These are phyloP conservation scores for Cardamine resedifolia DNA, from an alignment of 345 rosid species.

Conservation along the genomic window DNA sequence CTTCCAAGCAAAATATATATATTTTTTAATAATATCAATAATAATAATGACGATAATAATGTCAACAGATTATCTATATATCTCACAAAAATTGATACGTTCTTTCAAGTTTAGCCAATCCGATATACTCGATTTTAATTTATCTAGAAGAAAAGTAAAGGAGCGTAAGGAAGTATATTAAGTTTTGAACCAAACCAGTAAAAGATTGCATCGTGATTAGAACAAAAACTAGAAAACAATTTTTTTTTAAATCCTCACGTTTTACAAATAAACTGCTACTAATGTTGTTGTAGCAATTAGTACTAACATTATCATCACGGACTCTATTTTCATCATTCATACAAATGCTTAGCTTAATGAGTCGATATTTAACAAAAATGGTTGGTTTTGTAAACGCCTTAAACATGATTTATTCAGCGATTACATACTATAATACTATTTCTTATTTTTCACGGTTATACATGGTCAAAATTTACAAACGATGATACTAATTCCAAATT, in stretches of 20 bases:
- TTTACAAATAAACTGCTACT: neutral
- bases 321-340: no score
- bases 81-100: conserved; percentile 13
- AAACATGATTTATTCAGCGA: neutral
- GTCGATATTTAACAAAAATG: no score
- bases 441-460: neutral
- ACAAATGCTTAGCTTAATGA: no score
- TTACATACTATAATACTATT: no score
- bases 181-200: conserved; percentile 2
- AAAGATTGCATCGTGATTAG: neutral
- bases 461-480: neutral
- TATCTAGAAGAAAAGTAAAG: neutral
- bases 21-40: neutral
- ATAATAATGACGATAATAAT: conserved; percentile 15
- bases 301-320: no score
- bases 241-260: neutral
- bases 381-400: no score
- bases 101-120: neutral
- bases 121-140: neutral
- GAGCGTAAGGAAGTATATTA: neutral
- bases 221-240: neutral
- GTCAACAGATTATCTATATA: neutral
- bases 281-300: no score
- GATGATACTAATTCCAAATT: no score
- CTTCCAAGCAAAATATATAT: neutral